phyloP scores from a whole-genome alignment of 768 basidiomycete species.

The Hysterangium stoloniferum region DNA sequence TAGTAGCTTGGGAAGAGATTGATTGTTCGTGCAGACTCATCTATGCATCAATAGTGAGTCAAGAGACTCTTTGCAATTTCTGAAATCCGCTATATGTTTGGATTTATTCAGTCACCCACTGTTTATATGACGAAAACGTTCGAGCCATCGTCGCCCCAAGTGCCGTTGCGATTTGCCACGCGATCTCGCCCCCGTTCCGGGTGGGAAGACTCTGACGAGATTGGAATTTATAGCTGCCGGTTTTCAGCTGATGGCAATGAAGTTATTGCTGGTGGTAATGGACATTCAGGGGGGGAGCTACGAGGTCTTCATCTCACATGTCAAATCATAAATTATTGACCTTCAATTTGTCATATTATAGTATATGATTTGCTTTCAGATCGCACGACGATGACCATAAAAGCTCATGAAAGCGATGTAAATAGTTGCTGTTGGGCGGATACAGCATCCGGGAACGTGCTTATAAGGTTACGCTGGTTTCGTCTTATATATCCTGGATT shows the following conservation, averaged over 20 bases:
- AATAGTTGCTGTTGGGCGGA: conserved; percentile 98
- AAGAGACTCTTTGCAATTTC: neutral
- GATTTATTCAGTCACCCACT: conserved; percentile 48
- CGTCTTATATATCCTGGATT: neutral
- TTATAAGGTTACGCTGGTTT: conserved; percentile 36
- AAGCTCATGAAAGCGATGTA: conserved; percentile 85
- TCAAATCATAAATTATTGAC: neutral
- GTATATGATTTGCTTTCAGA: conserved; percentile 89
- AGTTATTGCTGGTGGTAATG: conserved; percentile 85
- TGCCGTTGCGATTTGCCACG: conserved; percentile 43
- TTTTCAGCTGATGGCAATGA: conserved; percentile 97
- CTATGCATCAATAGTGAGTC: conserved; percentile 78
- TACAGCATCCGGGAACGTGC: conserved; percentile 82
- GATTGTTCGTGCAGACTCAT: conserved; percentile 54
- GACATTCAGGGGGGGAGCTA: conserved; percentile 35
- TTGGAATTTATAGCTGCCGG: conserved; percentile 87
- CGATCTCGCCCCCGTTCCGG: conserved; percentile 26
- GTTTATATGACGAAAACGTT: conserved; percentile 69
- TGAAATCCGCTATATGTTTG: conserved; percentile 9
- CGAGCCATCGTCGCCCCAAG: conserved; percentile 53
- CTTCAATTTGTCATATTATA: conserved; percentile 25
- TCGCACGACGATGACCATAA: conserved; percentile 71
- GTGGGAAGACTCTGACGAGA: conserved; percentile 33
- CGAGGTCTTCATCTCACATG: neutral
- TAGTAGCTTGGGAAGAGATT: neutral